phyloP scores from a whole-genome alignment of 148 eudicot genomes.

The Rhododendron ovatum region DNA sequence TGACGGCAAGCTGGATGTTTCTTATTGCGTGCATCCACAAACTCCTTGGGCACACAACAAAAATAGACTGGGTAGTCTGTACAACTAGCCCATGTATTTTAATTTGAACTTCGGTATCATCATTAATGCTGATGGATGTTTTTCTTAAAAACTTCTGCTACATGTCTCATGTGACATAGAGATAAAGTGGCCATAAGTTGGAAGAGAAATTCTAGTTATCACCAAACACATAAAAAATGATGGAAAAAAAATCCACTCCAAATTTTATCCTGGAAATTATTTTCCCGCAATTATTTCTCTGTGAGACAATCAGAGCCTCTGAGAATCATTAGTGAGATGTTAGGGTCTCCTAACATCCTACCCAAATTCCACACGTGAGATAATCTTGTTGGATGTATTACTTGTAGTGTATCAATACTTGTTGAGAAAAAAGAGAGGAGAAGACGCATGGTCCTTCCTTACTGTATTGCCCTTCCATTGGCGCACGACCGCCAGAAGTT shows the following conservation, averaged over 20 bases:
- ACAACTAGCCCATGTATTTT: not conserved
- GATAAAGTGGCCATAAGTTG: not conserved
- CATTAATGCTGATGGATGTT: not conserved
- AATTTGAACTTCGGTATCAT: no score
- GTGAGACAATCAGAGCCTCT: not conserved
- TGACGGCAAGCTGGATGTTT: no score
- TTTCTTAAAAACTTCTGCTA: not conserved
- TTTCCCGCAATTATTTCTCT: not conserved
- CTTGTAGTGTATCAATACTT: not conserved
- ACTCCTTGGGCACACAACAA: not conserved
- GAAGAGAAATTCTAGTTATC: not conserved
- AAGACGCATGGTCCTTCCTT: not conserved
- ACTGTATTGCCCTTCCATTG: no score
- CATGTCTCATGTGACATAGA: not conserved
- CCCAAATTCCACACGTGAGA: not conserved
- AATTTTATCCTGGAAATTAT: no score
- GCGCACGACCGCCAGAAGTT: not conserved
- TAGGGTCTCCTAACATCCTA: not conserved
- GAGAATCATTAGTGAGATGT: not conserved
- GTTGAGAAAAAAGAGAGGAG: not conserved
- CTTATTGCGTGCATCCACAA: no score
- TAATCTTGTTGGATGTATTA: not conserved
- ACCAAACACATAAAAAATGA: not conserved
- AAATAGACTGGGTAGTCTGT: not conserved
- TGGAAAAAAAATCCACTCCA: not conserved